phyloP scores from a whole-genome alignment of 345 rosid species.

The Sisymbrium altissimum region DNA sequence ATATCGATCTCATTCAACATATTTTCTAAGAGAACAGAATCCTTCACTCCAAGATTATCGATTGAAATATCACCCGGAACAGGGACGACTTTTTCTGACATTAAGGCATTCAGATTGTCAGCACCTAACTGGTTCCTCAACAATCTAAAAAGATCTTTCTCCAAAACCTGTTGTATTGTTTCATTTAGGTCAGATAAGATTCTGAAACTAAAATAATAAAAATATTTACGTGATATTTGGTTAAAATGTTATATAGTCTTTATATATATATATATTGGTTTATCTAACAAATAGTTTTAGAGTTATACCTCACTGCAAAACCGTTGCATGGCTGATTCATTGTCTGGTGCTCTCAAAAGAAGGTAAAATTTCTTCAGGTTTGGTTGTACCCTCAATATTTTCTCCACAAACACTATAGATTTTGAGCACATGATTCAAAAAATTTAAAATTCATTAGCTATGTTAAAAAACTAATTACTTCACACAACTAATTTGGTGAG shows the following conservation, averaged over 20 bases:
- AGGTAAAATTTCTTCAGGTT: slow-evolving; percentile 74
- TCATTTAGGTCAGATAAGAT: not conserved
- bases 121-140: slow-evolving; percentile 42
- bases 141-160: slow-evolving; percentile 54
- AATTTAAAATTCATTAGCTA: not conserved
- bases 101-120: slow-evolving; percentile 30
- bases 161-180: slow-evolving; percentile 38
- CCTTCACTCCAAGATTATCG: slow-evolving; percentile 47
- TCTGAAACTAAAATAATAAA: not conserved
- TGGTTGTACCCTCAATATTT: slow-evolving; percentile 74
- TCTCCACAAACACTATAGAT: slow-evolving; percentile 70
- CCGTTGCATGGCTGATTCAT: slow-evolving; percentile 60
- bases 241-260: too few relatives aligned
- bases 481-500: not conserved
- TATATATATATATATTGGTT: too few relatives aligned
- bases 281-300: not conserved
- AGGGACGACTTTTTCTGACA: slow-evolving; percentile 48
- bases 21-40: slow-evolving; percentile 36
- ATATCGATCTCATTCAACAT: slow-evolving; percentile 49
- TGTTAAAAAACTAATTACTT: not conserved
- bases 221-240: not conserved
- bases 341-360: slow-evolving; percentile 69
- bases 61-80: slow-evolving; percentile 53
- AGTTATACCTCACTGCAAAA: slow-evolving; percentile 59
- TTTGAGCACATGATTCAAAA: not conserved